phyloP scores from a whole-genome alignment of 1,284 basidiomycete genomes.

The Neolentinus lepideus region DNA sequence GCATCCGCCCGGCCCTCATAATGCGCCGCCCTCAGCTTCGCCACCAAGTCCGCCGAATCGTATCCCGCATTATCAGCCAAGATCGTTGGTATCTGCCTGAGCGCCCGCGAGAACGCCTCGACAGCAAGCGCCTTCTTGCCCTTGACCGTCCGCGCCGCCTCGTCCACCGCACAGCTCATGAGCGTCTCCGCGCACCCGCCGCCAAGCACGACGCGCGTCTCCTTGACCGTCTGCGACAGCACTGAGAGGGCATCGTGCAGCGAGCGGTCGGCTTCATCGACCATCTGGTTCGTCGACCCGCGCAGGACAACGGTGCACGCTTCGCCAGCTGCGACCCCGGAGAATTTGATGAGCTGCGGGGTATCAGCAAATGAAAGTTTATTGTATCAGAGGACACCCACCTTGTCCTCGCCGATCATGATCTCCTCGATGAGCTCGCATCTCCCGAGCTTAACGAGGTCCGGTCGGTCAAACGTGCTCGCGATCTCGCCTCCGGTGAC shows the following conservation, averaged over 20 bases:
- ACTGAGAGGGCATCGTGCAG: conserved; percentile 97
- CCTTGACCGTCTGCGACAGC: conserved; percentile 95
- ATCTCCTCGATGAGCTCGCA: conserved; percentile 98
- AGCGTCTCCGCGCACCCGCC: conserved; percentile 98
- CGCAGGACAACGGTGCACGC: conserved; percentile 99
- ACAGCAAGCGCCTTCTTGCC: conserved; percentile 97
- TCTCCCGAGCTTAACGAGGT: conserved; percentile 88
- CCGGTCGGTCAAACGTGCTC: conserved; percentile 91
- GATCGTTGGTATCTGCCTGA: conserved; percentile 94
- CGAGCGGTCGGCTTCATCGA: conserved; percentile 97
- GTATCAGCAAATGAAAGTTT: neutral
- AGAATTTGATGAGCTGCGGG: conserved; percentile 93
- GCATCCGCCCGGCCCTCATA: conserved; percentile 84
- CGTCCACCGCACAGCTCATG: conserved; percentile 94
- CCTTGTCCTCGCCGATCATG: conserved; percentile 99
- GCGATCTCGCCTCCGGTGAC: conserved; percentile 99
- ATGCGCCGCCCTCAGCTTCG: conserved; percentile 88
- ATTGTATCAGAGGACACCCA: conserved; percentile 23
- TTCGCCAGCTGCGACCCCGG: conserved; percentile 94
- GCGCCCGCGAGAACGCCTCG: conserved; percentile 85
- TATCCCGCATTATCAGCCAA: conserved; percentile 97
- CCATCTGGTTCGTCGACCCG: conserved; percentile 97
- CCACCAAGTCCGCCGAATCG: conserved; percentile 94
- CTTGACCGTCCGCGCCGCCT: conserved; percentile 76
- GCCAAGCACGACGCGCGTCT: conserved; percentile 90